Evolutionary conservation across 495 filamentous ascomycete genomes (phyloP).

Genomic region (Neurospora sp.): DNA sequence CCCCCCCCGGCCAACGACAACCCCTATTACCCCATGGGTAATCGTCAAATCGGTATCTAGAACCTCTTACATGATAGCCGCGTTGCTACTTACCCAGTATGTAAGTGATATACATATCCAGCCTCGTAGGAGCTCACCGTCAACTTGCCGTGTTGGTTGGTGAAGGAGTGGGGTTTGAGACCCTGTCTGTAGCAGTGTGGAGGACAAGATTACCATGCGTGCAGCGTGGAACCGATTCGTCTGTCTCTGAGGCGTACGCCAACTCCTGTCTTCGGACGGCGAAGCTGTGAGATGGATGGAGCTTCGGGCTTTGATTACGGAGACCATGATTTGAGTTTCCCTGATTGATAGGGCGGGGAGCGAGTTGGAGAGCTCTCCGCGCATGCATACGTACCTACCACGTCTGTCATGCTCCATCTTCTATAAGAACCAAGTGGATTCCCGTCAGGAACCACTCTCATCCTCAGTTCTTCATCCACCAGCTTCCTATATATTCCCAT

Average conservation of each 20-base stretch:
- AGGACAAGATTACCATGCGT: neutral
- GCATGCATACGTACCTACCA: neutral
- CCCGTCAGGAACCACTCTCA: neutral
- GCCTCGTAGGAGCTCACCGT: neutral
- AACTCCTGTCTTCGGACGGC: neutral
- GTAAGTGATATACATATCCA: neutral
- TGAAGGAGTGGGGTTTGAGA: neutral
- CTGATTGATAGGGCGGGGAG: neutral
- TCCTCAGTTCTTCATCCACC: neutral
- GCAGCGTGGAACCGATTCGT: neutral
- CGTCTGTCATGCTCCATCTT: neutral
- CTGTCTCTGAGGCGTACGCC: neutral
- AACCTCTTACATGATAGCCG: neutral
- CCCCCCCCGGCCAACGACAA: neutral
- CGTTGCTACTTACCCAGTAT: neutral
- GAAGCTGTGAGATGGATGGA: neutral
- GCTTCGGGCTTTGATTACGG: neutral
- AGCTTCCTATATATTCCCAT: neutral
- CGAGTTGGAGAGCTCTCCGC: neutral
- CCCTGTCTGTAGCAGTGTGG: neutral
- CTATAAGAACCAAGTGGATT: neutral
- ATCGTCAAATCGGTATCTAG: neutral
- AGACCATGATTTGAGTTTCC: neutral
- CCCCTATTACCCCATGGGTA: neutral
- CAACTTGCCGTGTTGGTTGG: neutral